Percentiles rank a stretch among this genome's conserved stretches.
Conservation (phyloP, 805 yeast species). For the Candida cerambycidarum region DNA sequence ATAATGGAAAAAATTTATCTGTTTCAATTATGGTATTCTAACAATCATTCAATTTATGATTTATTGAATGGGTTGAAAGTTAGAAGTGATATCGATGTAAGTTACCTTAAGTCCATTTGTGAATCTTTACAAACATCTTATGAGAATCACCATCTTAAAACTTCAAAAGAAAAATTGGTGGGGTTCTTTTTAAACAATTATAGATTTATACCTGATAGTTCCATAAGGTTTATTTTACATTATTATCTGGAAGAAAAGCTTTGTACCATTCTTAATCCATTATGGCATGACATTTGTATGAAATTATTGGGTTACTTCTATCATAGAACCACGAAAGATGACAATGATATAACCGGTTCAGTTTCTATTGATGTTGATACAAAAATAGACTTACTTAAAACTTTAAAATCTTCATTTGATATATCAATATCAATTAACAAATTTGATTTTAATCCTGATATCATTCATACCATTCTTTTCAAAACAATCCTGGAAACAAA, state of each 20-base stretch:
- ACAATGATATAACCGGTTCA: neutral
- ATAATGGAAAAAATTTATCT: slow-evolving; percentile 27
- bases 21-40: slow-evolving; percentile 42
- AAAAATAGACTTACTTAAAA: slow-evolving; percentile 30
- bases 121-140: slow-evolving; percentile 30
- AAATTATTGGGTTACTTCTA: slow-evolving; percentile 47
- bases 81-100: slow-evolving; percentile 26
- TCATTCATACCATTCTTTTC: slow-evolving; percentile 32
- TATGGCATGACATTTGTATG: slow-evolving; percentile 52
- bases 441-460: slow-evolving; percentile 28
- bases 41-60: slow-evolving; percentile 40
- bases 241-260: slow-evolving; percentile 48
- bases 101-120: slow-evolving; percentile 36
- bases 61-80: slow-evolving; percentile 27
- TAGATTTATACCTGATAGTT: slow-evolving; percentile 33
- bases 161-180: slow-evolving; percentile 44
- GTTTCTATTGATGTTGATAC: slow-evolving; percentile 15
- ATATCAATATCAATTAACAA: slow-evolving; percentile 32
- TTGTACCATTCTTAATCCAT: slow-evolving; percentile 52
- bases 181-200: slow-evolving; percentile 40
- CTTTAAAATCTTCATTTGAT: slow-evolving; percentile 37
- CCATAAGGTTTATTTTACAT: slow-evolving; percentile 45
- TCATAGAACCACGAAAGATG: slow-evolving; percentile 6
- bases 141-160: slow-evolving; percentile 34
- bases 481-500: slow-evolving; percentile 30